Base-by-base conservation (phyloP, 2,329 filamentous ascomycete genomes). In the Diaporthe caulivora region DNA sequence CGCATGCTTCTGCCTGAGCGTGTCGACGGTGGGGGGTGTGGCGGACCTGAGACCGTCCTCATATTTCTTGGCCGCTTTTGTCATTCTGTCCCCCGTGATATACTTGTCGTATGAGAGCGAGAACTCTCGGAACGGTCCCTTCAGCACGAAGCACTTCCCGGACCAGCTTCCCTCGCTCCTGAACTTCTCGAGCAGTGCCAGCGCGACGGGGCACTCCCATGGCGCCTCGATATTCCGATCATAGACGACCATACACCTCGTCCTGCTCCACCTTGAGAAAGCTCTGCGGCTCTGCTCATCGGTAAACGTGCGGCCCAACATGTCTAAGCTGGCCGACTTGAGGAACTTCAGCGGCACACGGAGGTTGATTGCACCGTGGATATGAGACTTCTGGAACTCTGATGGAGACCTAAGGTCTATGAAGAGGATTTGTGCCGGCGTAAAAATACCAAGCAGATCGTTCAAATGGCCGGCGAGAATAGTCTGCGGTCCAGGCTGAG, bases 71-170 rank as follows among this genome's bases (percentile, higher is more conserved):
- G 83, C 83, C 10, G 81, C 81, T 29, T 82, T 80, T 1, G 83
- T 84, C 78, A 83, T 87, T 74, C 82, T 86, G 40, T 80, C 77
- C 6, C 84, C 85, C 26, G 82, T 82, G 73, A 89, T 87, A 74
- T 88, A 86, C 73, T 85, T 86, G 74, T 85, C 84, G 75, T 88
- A 90, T 0, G 86, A 87, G 34, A 83, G 82, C 21, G 87, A 87
- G 74, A 90, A 90, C 75, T 90, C 88, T 60, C 84, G 83, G 77
- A 87, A 90, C 70, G 88, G 87, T 0, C 88, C 88, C 77, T 89
- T 89, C 44, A 90, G 82, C 10, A 90, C 81, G 76, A 90, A 90
- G 73, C 83, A 86, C 53, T 85, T 84, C 2, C 88, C 88, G 0
- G 76, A 75, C 88, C 88, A 90, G 29, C 85, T 86, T 1, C 42